Conservation (phyloP, 257 asterid species). For the Haberlea rhodopensis region DNA sequence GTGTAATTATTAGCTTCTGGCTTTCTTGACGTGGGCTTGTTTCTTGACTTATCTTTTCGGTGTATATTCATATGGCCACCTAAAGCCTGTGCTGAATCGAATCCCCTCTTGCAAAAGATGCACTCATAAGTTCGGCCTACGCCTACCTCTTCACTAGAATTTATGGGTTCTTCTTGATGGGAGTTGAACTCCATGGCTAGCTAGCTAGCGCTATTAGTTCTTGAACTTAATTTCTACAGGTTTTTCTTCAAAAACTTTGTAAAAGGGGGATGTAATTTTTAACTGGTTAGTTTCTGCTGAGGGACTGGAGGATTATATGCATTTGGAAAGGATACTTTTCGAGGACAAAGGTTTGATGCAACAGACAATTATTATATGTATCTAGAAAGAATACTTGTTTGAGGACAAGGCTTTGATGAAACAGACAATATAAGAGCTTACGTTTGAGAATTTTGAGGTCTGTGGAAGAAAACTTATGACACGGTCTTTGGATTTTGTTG, state of each 20-base stretch:
- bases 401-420: neutral
- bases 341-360: neutral
- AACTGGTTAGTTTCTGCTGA: neutral
- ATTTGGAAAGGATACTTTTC: neutral
- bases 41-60: constrained; percentile 52
- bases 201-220: neutral
- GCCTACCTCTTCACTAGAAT: constrained; percentile 35
- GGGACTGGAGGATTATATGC: constrained; percentile 12
- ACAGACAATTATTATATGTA: constrained; percentile 26
- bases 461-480: constrained; percentile 15
- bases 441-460: constrained; percentile 7
- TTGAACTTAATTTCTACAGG: neutral
- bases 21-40: constrained; percentile 30
- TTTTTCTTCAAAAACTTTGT: neutral
- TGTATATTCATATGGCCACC: constrained; percentile 93
- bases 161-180: constrained; percentile 29
- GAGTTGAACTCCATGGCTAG: constrained; percentile 32
- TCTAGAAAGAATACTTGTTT: neutral
- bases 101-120: constrained; percentile 76
- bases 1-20: constrained; percentile 20
- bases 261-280: too few relatives aligned
- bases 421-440: constrained; percentile 35
- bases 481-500: constrained; percentile 24
- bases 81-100: constrained; percentile 83
- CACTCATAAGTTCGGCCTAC: constrained; percentile 69